Conservation (phyloP, 306 rosid genomes). For the Sophora flavescens region DNA sequence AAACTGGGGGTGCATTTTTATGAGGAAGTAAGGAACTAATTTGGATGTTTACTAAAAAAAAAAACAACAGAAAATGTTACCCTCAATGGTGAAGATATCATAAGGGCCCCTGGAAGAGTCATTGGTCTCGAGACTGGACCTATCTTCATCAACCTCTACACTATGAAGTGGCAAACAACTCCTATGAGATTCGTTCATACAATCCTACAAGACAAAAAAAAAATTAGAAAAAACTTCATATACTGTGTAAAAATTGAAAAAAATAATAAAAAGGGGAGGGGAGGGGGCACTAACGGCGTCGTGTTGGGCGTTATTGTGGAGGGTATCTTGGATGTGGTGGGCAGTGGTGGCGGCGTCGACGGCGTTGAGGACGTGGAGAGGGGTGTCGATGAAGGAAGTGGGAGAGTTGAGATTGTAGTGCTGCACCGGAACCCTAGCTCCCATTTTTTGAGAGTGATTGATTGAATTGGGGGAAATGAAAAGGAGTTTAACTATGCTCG, state of each 20-base stretch:
- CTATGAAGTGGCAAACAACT: slow-evolving; percentile 73
- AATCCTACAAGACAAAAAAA: slow-evolving; percentile 55
- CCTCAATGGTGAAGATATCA: slow-evolving; percentile 67
- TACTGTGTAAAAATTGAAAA: background rate
- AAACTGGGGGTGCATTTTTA: background rate
- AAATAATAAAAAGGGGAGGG: background rate
- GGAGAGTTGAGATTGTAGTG: slow-evolving; percentile 88
- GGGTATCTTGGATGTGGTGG: background rate
- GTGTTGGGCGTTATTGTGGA: background rate
- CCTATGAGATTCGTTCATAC: slow-evolving; percentile 75
- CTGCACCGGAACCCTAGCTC: slow-evolving; percentile 87
- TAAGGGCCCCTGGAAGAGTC: slow-evolving; percentile 71
- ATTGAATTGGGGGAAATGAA: background rate
- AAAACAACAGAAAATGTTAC: slow-evolving; percentile 39
- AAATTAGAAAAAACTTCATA: background rate
- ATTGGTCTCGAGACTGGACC: slow-evolving; percentile 72
- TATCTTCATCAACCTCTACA: slow-evolving; percentile 83
- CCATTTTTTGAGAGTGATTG: slow-evolving; percentile 49
- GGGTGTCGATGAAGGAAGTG: slow-evolving; percentile 78
- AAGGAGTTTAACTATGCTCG: background rate
- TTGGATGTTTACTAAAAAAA: background rate
- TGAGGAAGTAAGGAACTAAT: background rate
- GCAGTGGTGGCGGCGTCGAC: slow-evolving; percentile 62
- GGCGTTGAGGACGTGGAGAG: slow-evolving; percentile 88
- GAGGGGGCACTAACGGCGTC: slow-evolving; percentile 60